Evolutionary conservation across 768 basidiomycete species (phyloP), one percentile per base, ranked within the genome.

Genomic region (Macrolepiota dolichaula): DNA sequence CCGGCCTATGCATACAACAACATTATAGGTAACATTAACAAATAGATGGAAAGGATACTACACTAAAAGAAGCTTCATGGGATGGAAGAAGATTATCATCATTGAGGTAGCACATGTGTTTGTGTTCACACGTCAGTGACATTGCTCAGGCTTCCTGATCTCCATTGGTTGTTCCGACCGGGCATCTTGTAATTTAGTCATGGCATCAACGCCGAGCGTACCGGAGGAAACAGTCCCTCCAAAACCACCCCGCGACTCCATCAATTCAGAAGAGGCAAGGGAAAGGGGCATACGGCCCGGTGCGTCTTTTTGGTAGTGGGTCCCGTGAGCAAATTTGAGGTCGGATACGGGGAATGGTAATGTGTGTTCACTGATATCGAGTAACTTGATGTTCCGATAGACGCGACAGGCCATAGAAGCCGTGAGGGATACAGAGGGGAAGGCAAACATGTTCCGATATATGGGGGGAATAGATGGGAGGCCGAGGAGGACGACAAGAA

Each of bases 381-480:
- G 50, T 15, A 40, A 13, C 42, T 42, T 59, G 50, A 59, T 25
- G 22, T 59, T 51, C 4, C 57, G 35, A 27, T 40, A 59, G 10
- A 59, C 57, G 4, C 50, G 57, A 13, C 37, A 59, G 1, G 57
- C 50, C 57, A 59, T 59, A 6, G 57, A 59, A 15, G 57, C 57
- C 2, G 50, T 51, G 2, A 59, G 17, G 6, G 57, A 42, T 19
- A 59, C 50, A 1, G 50, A 42, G 15, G 51, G 37, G 32, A 51
- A 51, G 5, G 50, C 57, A 17, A 59, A 51, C 50, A 59, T 52
- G 15, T 38, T 42, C 19, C 29, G 36, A 24, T 51, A 59, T 40
- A 42, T 27, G 4, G 57, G 49, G 27, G 57, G 57, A 29, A 51
- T 59, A 2, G 37, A 38, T 19, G 49, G 57, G 25, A 52, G 15